Evolutionary conservation across 106 monocot genomes (phyloP).

Genomic region (Dioscorea alata): DNA sequence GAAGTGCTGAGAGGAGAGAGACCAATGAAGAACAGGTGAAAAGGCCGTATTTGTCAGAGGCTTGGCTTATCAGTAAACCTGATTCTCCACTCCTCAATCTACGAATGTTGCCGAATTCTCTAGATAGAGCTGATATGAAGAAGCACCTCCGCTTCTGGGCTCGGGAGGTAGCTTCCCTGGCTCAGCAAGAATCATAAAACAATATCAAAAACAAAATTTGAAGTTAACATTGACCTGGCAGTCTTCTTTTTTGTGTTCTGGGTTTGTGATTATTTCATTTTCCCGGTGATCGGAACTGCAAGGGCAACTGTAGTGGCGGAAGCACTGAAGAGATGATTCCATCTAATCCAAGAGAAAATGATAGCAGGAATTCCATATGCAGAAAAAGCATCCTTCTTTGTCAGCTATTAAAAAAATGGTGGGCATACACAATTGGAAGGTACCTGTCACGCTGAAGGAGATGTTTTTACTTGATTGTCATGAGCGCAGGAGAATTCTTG

Average conservation of each 20-base stretch:
- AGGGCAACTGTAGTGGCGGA: not conserved
- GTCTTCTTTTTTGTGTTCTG: not conserved
- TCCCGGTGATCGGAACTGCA: not conserved
- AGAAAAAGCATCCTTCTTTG: not conserved
- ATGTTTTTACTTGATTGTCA: no score
- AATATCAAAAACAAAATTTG: not conserved
- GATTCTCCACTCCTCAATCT: not conserved
- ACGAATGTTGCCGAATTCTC: constrained; percentile 2
- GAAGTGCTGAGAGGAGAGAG: not conserved
- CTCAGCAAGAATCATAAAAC: not conserved
- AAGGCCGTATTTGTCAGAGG: constrained; percentile 33
- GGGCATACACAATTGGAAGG: not conserved
- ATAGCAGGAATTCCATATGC: not conserved
- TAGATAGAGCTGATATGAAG: constrained; percentile 16
- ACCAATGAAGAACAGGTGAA: not conserved
- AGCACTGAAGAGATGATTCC: not conserved
- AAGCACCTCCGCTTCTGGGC: constrained; percentile 25
- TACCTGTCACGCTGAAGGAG: not conserved
- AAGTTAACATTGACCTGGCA: not conserved
- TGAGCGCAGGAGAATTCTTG: no score
- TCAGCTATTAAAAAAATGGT: not conserved
- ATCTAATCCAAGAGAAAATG: not conserved
- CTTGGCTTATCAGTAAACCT: constrained; percentile 12
- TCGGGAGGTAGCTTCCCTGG: constrained; percentile 10
- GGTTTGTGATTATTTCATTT: not conserved